Base-by-base conservation (phyloP, 495 filamentous ascomycete species). In the Chaetomium cochliodes region DNA sequence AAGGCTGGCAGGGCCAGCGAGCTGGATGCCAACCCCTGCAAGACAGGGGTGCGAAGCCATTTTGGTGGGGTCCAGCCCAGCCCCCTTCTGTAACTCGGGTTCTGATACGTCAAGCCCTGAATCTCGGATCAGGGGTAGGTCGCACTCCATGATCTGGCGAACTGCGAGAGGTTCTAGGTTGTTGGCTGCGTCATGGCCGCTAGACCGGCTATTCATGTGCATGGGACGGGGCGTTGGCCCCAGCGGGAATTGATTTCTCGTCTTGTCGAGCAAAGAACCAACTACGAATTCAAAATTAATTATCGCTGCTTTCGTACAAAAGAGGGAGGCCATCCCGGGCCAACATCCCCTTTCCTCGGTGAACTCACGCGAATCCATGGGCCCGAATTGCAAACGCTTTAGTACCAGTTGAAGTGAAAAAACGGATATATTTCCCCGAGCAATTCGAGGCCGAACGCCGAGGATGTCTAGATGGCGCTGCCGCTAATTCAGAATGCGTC, bases 1-100 rank as follows among this genome's bases (percentile, higher is more conserved):
- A 65, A 77, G 77, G 77, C 76, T 79, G 77, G 77, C 28, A 42
- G 41, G 5, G 51, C 52, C 23, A n/a, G 49, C 33, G 20, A 18
- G 49, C 23, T 52, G 11, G 49, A 23, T 18, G 15, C 58, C 28
- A 56, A 11, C 22, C 57, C 51, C 47, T 55, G 64, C 26, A 20
- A 2, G 41, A 41, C 54, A 30, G 13, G 52, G 59, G 26, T 13
- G 9, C 44, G 51, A 18, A 5, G 23, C 51, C 60, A 56, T 16
- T 11, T 54, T 8, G 42, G 26, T 25, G 52, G 60, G 42, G 37
- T 3, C 51, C 3, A 0, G 16, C 25, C 57, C 60, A 55, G 26
- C 60, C 60, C 33, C 33, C 60, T 56, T 33, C n/a, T 25, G 3
- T 11, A 8, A 60, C 20, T 16, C 53, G 7, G 39, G 20, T 33